phyloP scores from a whole-genome alignment of 495 filamentous ascomycete species.

The Penicillium malachiteum region DNA sequence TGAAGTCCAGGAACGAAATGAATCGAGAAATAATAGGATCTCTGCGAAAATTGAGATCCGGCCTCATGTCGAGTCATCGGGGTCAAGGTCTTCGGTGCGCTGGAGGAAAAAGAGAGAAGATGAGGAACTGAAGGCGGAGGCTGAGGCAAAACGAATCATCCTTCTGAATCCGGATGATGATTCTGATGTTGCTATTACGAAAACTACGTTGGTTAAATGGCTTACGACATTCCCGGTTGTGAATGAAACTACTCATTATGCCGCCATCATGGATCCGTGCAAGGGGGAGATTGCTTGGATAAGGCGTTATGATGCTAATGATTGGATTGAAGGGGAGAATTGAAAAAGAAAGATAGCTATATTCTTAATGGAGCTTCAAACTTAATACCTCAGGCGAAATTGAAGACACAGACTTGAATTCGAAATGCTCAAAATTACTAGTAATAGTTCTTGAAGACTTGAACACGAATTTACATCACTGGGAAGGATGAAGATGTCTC shows the following conservation, averaged over 20 bases:
- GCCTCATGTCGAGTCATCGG: neutral
- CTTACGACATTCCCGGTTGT: conserved; percentile 46
- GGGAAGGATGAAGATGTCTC: too few species aligned
- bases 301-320: conserved; percentile 22
- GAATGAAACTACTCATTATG: conserved; percentile 56
- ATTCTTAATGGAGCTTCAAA: too few species aligned
- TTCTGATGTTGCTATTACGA: conserved; percentile 22
- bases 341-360: neutral
- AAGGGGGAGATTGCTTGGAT: conserved; percentile 46
- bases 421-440: too few species aligned
- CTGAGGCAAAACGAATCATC: neutral
- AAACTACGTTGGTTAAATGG: conserved; percentile 40
- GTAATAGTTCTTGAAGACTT: too few species aligned
- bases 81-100: conserved; percentile 8
- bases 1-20: conserved; percentile 16
- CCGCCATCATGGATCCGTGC: conserved; percentile 49
- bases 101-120: conserved; percentile 11
- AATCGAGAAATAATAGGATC: neutral
- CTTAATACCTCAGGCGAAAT: too few species aligned
- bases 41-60: neutral
- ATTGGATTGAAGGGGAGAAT: conserved; percentile 1
- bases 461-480: too few species aligned
- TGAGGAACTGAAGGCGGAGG: neutral
- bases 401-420: too few species aligned
- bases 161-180: neutral